Conservation (phyloP, 225 moss, liverwort and hornwort species). For the Rhytidiadelphus loreus region DNA sequence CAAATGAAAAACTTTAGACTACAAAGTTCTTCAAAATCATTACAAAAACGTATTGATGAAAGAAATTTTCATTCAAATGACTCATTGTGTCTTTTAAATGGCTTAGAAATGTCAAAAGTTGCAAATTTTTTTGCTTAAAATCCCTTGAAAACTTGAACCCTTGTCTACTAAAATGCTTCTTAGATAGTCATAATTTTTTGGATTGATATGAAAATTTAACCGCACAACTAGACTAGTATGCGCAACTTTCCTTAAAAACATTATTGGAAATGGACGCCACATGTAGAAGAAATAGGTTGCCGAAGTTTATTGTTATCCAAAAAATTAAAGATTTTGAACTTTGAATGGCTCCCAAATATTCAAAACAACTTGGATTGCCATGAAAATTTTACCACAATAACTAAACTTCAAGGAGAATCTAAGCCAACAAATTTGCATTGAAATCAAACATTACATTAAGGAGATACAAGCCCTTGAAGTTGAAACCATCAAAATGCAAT, state of each 20-base stretch:
- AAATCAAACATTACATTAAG: background rate
- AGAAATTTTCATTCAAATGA: background rate
- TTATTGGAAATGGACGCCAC: background rate
- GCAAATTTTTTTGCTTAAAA: background rate
- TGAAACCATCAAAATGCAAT: background rate
- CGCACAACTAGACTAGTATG: background rate
- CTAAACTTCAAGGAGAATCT: background rate
- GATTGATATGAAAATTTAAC: background rate
- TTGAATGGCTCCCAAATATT: background rate
- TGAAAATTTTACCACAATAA: background rate
- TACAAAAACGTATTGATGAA: background rate
- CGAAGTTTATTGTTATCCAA: background rate
- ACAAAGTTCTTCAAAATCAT: background rate
- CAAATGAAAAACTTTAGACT: background rate
- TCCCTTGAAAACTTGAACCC: fast-evolving
- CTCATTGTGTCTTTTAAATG: background rate
- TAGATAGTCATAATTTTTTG: background rate
- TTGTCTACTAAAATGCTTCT: background rate
- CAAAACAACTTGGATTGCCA: background rate
- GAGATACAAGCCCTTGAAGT: background rate
- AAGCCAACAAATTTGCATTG: background rate
- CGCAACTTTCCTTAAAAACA: fast-evolving
- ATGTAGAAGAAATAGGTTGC: fast-evolving
- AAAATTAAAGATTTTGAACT: background rate
- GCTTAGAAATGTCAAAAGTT: background rate